Conservation (phyloP, 73 alveolate genomes). For the Loxodes magnus region DNA sequence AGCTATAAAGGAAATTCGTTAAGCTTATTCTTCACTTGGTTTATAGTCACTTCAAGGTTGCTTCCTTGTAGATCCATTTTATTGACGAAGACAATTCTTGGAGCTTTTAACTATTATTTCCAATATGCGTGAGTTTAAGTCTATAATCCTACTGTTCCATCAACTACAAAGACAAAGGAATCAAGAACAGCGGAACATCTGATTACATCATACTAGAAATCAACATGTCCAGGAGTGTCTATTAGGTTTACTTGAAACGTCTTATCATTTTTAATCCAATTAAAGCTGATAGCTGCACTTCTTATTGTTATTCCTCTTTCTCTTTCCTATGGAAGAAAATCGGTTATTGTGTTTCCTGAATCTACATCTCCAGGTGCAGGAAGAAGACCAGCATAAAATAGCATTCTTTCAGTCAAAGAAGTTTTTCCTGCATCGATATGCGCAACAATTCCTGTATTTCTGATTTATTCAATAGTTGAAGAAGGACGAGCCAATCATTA, state of each 20-base stretch:
- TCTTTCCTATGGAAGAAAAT: conserved; percentile 53
- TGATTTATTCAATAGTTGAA: conserved; percentile 40
- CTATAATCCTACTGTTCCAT: conserved; percentile 65
- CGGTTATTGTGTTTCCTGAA: conserved; percentile 46
- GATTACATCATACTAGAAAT: conserved; percentile 93
- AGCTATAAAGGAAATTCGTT: conserved; percentile 30
- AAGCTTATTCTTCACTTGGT: conserved; percentile 34
- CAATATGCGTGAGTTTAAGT: conserved; percentile 69
- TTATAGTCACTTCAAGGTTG: conserved; percentile 35
- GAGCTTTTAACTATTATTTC: conserved; percentile 70
- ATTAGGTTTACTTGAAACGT: conserved; percentile 69
- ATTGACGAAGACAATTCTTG: conserved; percentile 75
- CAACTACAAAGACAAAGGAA: conserved; percentile 74
- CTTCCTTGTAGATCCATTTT: conserved; percentile 80
- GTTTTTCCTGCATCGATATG: conserved; percentile 92
- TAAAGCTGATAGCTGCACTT: conserved; percentile 80
- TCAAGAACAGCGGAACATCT: conserved; percentile 85
- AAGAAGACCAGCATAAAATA: conserved; percentile 68
- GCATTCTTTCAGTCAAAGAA: conserved; percentile 83
- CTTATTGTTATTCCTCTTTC: conserved; percentile 79
- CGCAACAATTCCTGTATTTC: conserved; percentile 75
- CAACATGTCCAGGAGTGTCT: conserved; percentile 99
- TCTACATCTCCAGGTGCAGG: conserved; percentile 66
- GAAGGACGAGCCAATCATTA: too few relatives aligned
- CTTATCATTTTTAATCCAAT: too few relatives aligned